A percentile compares a stretch with the other conserved stretches of the same genome.
Conservation (phyloP, 2,329 filamentous ascomycete genomes). For the Aureobasidium vineae region DNA sequence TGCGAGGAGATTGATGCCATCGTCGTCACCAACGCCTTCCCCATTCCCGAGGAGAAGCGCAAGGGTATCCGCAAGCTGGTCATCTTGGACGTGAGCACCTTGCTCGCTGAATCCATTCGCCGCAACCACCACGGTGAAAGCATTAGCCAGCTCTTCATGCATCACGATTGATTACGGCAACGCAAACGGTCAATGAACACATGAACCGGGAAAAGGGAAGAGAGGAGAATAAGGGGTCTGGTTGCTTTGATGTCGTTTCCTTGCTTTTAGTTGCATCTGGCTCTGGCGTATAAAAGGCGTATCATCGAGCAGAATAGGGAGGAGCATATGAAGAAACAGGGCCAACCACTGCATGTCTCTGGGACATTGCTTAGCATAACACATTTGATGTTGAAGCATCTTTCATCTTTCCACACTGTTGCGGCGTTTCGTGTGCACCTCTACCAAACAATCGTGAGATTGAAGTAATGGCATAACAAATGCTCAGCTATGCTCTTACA, state of each 20-base stretch:
- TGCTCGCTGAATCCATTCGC: conserved; percentile 88
- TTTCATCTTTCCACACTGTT: neutral
- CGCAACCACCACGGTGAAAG: conserved; percentile 96
- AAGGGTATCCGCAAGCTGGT: conserved; percentile 77
- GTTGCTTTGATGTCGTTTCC: neutral
- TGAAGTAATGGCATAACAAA: neutral
- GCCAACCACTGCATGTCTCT: neutral
- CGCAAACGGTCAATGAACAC: neutral
- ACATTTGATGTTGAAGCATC: neutral
- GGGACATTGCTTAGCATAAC: neutral
- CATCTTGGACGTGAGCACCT: conserved; percentile 80
- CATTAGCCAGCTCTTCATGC: conserved; percentile 56
- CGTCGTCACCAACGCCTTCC: conserved; percentile 96
- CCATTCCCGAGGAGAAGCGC: conserved; percentile 73
- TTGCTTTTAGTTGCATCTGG: conserved; percentile 6
- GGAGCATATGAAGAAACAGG: neutral
- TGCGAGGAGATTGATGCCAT: conserved; percentile 94
- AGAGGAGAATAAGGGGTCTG: neutral
- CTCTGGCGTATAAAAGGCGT: conserved; percentile 9
- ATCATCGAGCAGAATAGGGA: neutral
- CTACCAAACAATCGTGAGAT: too few relatives aligned
- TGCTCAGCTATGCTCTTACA: neutral
- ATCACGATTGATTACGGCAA: conserved; percentile 32
- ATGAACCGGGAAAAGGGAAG: neutral
- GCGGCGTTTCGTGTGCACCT: neutral